Percentiles rank a stretch among this genome's conserved stretches.
These are phyloP conservation scores for Fagopyrum esculentum DNA, from an alignment of 148 eudicot genomes.

Conservation along the genomic window DNA sequence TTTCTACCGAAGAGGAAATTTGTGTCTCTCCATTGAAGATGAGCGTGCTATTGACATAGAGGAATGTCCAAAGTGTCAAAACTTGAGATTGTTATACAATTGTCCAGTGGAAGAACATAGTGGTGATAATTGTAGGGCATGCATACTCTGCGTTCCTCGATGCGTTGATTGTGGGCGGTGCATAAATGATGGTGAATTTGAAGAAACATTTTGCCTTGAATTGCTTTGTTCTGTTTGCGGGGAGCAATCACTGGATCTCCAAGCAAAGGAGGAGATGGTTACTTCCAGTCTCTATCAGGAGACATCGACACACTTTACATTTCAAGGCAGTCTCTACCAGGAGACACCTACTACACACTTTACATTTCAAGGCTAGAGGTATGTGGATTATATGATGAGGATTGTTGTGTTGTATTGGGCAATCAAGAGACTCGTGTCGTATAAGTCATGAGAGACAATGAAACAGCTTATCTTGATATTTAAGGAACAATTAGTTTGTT, in stretches of 20 bases:
- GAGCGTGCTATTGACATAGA: conserved; percentile 78
- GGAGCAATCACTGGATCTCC: conserved; percentile 18
- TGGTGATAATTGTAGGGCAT: conserved; percentile 52
- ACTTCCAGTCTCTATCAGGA: background rate
- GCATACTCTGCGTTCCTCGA: conserved; percentile 60
- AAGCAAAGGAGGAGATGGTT: conserved; percentile 25
- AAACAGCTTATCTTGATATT: background rate
- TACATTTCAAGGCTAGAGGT: background rate
- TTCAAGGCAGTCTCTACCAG: no score
- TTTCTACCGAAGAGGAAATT: conserved; percentile 37
- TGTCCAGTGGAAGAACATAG: conserved; percentile 49
- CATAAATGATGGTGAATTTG: conserved; percentile 45
- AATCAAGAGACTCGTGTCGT: no score
- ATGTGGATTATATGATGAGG: background rate
- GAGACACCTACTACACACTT: no score
- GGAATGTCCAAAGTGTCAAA: conserved; percentile 68
- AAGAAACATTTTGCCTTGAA: conserved; percentile 60
- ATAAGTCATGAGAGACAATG: background rate
- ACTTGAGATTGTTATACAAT: conserved; percentile 62
- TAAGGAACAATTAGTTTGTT: background rate
- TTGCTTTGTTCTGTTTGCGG: conserved; percentile 50
- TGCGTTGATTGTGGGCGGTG: conserved; percentile 78
- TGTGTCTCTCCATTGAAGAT: conserved; percentile 47
- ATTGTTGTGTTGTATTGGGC: background rate
- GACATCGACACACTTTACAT: background rate